Percentiles rank a stretch among this genome's conserved stretches.
Conservation (phyloP, 352 stramenopile species). For the Phytophthora pluvialis region DNA sequence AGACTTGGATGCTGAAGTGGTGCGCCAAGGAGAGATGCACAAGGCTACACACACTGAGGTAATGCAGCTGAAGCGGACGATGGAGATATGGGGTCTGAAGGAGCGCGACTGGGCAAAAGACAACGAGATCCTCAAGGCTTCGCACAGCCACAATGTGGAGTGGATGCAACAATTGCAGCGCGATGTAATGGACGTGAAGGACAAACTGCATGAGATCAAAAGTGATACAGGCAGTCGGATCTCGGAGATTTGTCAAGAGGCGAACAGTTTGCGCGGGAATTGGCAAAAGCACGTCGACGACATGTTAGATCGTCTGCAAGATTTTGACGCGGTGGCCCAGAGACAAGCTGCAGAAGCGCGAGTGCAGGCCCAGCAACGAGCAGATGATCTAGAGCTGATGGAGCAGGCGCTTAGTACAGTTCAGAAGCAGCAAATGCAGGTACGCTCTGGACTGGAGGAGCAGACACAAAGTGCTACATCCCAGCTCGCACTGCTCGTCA, state of each 20-base stretch:
- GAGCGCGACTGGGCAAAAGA: conserved; percentile 88
- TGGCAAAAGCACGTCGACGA: conserved; percentile 80
- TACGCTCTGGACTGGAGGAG: conserved; percentile 60
- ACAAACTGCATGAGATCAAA: conserved; percentile 73
- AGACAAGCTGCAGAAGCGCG: conserved; percentile 51
- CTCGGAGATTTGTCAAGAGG: conserved; percentile 66
- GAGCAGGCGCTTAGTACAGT: conserved; percentile 72
- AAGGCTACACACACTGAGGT: conserved; percentile 70
- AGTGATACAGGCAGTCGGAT: conserved; percentile 60
- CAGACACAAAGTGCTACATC: conserved; percentile 48
- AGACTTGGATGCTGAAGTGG: conserved; percentile 67
- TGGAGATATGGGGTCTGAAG: conserved; percentile 83
- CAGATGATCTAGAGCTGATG: conserved; percentile 78
- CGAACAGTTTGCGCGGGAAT: conserved; percentile 65
- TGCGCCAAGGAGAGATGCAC: conserved; percentile 61
- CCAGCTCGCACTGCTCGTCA: conserved; percentile 48
- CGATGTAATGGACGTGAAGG: conserved; percentile 82
- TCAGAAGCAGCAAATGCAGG: conserved; percentile 70
- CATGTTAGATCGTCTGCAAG: conserved; percentile 62
- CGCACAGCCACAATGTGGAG: conserved; percentile 83
- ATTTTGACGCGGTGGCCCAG: conserved; percentile 54
- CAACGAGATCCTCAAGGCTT: conserved; percentile 85
- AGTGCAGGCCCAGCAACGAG: conserved; percentile 56
- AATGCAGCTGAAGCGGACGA: conserved; percentile 75
- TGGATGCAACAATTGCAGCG: conserved; percentile 89